phyloP scores from a whole-genome alignment of 495 filamentous ascomycete genomes.

The Chaetomidium leptoderma region DNA sequence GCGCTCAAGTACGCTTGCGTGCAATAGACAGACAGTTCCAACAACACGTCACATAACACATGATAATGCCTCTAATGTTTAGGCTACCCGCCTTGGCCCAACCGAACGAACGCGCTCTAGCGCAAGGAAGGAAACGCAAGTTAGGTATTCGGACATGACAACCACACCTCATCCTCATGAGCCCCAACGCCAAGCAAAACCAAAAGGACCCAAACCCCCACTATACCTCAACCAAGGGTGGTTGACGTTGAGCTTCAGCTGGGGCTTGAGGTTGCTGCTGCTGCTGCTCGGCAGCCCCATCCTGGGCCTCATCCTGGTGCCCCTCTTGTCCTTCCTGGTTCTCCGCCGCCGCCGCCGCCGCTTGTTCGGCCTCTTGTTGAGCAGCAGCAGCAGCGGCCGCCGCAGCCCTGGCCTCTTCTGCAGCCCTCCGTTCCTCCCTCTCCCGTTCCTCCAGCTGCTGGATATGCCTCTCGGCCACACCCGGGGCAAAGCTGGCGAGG shows the following conservation, averaged over 20 bases:
- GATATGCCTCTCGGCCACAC: conserved; percentile 79
- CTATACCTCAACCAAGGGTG: conserved; percentile 5
- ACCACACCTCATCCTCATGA: not conserved
- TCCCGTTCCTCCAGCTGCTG: conserved; percentile 61
- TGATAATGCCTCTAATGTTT: too few relatives aligned
- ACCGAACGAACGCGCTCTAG: too few relatives aligned
- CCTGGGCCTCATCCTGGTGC: not conserved
- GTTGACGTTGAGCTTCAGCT: conserved; percentile 7
- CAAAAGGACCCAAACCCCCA: not conserved
- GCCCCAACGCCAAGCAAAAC: not conserved
- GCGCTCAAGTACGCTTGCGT: too few relatives aligned
- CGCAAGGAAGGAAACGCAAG: too few relatives aligned
- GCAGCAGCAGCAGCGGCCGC: conserved; percentile 19
- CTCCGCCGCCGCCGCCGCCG: not conserved
- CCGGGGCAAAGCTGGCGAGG: conserved; percentile 77
- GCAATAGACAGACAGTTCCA: too few relatives aligned
- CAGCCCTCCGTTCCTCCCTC: conserved; percentile 44
- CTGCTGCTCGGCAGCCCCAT: not conserved
- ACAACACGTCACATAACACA: too few relatives aligned
- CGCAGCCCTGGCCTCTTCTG: conserved; percentile 44
- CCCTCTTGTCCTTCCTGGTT: conserved; percentile 2
- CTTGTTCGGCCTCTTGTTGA: conserved; percentile 10
- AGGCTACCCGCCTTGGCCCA: too few relatives aligned
- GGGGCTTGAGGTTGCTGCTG: not conserved
- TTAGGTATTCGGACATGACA: not conserved